Base-by-base conservation (phyloP, 2,329 filamentous ascomycete species). In the Penicillium fuscoglaucum region DNA sequence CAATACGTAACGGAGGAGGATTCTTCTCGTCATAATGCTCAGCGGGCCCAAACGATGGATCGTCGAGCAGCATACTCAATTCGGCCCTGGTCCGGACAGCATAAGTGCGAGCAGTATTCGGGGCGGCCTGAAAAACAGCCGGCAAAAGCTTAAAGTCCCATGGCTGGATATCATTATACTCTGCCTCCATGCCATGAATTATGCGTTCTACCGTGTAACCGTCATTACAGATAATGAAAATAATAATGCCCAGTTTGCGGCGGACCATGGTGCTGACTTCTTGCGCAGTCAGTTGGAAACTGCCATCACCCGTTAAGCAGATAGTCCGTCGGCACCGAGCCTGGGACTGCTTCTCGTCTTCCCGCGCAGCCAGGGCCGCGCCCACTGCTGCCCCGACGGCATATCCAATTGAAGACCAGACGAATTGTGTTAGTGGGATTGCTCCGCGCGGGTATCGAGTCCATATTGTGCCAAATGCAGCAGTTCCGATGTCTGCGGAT, bases 191-290 rank as follows among this genome's bases (percentile, higher is more conserved):
- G 44, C 90, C 90, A 75, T 96, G 90, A 67, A 95, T 93, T 72
- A 84, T 89, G 28, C 91, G 86, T 77, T 96, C 91, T 71, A 95
- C 91, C 8, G 91, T 93, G 76, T 89, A 96, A 6, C 91, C 91
- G 37, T 91, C 85, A 72, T 93, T 93, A 80, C 88, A 90, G 63
- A 95, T 88, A 60, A 93, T 82, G 72, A 95, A 88, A 79, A 95
- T 87, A 69, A 90, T 92, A 19, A 89, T 83, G 59, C 87, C 85
- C 50, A 95, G 78, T 15, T 82, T 80, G 58, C 88, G 85, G 21
- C 87, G 83, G 62, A 96, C 84, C 82, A 95, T 92, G 9, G 90
- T 93, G 72, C 85, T 88, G 62, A 95, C 74, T 74, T 93, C 90
- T 71, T 96, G 91, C 0, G 83, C 89, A 0, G 90, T 93, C 58